These are phyloP conservation scores for Fusarium continuum DNA, from an alignment of 2,329 filamentous ascomycete species.

Conservation along the genomic window DNA sequence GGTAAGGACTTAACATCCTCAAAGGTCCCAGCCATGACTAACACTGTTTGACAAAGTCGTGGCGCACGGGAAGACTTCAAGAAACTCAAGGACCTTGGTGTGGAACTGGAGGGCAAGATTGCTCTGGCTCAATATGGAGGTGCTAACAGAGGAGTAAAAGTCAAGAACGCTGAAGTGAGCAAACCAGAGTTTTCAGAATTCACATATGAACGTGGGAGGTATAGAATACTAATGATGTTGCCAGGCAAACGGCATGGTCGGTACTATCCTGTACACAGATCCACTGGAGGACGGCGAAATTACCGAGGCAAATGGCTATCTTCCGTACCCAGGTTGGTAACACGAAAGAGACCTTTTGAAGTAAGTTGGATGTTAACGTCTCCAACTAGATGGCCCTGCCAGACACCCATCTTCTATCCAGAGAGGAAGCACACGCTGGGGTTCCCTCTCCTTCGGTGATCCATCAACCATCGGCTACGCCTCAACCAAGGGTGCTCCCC, in stretches of 20 bases:
- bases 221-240: accelerated
- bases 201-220: too few relatives aligned
- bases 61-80: slow-evolving; percentile 15
- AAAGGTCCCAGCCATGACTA: accelerated
- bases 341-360: accelerated
- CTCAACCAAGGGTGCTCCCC: slow-evolving; percentile 26
- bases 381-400: slow-evolving; percentile 17
- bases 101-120: slow-evolving; percentile 21
- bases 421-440: slow-evolving; percentile 31
- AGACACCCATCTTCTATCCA: slow-evolving; percentile 32
- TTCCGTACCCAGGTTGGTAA: slow-evolving; percentile 19
- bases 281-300: slow-evolving; percentile 26
- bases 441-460: slow-evolving; percentile 30
- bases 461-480: slow-evolving; percentile 36
- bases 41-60: neutral
- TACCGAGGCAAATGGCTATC: slow-evolving; percentile 21
- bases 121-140: slow-evolving; percentile 18
- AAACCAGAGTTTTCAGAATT: too few relatives aligned
- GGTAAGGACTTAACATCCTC: neutral
- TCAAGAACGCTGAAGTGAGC: slow-evolving; percentile 28
- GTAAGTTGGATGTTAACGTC: neutral
- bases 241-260: slow-evolving; percentile 24
- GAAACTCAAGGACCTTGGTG: slow-evolving; percentile 17
- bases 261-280: slow-evolving; percentile 22
- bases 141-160: slow-evolving; percentile 26